Base-by-base conservation (phyloP, 257 asterid genomes). In the Jacaranda copaia region DNA sequence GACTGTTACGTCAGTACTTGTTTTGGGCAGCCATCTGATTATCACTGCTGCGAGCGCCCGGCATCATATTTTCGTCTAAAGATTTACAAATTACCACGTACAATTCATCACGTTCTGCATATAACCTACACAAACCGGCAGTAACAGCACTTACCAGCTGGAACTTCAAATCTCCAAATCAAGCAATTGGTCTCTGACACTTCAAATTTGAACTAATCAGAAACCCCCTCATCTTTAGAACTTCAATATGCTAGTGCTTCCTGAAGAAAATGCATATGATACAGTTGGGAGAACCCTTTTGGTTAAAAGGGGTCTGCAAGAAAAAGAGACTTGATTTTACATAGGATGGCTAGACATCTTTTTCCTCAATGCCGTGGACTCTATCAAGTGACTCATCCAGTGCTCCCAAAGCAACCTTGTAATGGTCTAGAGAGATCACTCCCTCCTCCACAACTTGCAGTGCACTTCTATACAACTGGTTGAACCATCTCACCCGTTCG, bases 381-480 rank as follows among this genome's bases (percentile, higher is more conserved):
- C 88, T 85, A 53, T 84, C 81, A 49, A 93, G 74, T 3, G 90
- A 88, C 80, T 90, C 97, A 58, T 90, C 89, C 45, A 93, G 78
- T n/a, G 87, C 89, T 65, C 56, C 68, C 64, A 90, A 16, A 3
- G 93, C 96, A 25, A 78, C 92, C 84, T 83, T 89, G 72, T 90
- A 91, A 85, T 84, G 97, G 73, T 93, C 92, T 2, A 85, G 38
- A n/a, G 96, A 93, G 55, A 88, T 73, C 32, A 77, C 90, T 6
- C 97, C 98, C 74, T 93, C 96, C 88, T 91, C 96, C 85, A 91
- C 95, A 19, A 90, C 92, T 79, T 86, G 96, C 85, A 93, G 70
- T 40, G 95, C 96, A 65, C 92, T 88, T 79, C 88, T 84, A 42
- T 83, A 87, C 74, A 93, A 61, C 77, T 91, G 91, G 67, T 80